These are phyloP conservation scores for Monilinia fructicola DNA, from an alignment of 2,329 filamentous ascomycete genomes.

Conservation along the genomic window DNA sequence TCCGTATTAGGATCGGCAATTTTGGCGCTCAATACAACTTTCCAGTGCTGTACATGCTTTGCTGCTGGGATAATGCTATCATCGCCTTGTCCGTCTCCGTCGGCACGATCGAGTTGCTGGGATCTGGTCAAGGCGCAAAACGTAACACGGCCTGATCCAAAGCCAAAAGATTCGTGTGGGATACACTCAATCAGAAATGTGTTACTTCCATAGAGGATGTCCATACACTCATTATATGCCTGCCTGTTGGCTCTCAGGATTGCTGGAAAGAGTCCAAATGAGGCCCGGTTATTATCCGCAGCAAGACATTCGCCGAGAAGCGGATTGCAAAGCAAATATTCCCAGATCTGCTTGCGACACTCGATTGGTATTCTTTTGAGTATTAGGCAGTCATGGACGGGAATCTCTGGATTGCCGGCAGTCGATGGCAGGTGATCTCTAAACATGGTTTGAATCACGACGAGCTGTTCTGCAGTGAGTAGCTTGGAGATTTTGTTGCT, in stretches of 20 bases:
- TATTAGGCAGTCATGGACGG: neutral
- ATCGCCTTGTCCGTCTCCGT: neutral
- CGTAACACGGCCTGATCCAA: too few relatives aligned
- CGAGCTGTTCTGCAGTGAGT: neutral
- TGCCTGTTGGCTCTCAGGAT: neutral
- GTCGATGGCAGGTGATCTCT: neutral
- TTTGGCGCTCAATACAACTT: neutral
- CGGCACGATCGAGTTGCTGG: neutral
- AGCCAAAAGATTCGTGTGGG: accelerated
- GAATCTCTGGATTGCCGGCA: neutral
- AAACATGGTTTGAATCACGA: neutral
- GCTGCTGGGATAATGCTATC: neutral
- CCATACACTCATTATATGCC: neutral
- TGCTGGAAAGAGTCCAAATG: neutral
- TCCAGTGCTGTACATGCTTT: neutral
- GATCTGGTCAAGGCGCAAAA: neutral
- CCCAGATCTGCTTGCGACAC: neutral
- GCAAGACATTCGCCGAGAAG: neutral
- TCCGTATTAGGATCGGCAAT: accelerated
- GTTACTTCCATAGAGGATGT: neutral
- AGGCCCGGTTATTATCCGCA: accelerated
- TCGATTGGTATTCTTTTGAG: neutral
- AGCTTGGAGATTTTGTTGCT: neutral
- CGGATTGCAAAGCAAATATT: neutral
- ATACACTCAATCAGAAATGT: neutral